These are phyloP conservation scores for Pichia membranifaciens DNA, from an alignment of 805 yeast genomes.

Conservation along the genomic window DNA sequence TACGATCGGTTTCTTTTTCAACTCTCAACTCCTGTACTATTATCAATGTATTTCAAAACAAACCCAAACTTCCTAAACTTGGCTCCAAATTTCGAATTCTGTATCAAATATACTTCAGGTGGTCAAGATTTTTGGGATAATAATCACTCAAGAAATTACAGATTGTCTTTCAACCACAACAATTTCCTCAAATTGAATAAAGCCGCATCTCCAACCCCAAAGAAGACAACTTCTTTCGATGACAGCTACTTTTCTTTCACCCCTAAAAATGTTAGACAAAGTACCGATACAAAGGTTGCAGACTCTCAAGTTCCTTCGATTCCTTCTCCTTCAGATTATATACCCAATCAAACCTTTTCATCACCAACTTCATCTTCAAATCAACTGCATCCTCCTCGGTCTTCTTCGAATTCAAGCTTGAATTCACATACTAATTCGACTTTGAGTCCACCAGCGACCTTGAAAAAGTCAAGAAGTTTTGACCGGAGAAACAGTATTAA, in stretches of 20 bases:
- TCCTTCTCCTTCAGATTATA: not conserved
- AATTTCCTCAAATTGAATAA: not conserved
- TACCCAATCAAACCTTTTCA: not conserved
- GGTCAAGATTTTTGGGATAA: slow-evolving; percentile 73
- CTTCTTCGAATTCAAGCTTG: not conserved
- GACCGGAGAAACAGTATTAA: slow-evolving; percentile 13
- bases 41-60: slow-evolving; percentile 24
- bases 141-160: slow-evolving; percentile 55
- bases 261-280: slow-evolving; percentile 1
- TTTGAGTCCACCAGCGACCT: not conserved
- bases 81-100: slow-evolving; percentile 34
- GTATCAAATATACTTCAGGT: slow-evolving; percentile 49
- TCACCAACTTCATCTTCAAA: not conserved
- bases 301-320: too few relatives aligned
- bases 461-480: slow-evolving; percentile 25
- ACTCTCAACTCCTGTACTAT: slow-evolving; percentile 43
- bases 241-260: slow-evolving; percentile 2
- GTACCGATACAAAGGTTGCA: too few relatives aligned
- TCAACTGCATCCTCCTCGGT: not conserved
- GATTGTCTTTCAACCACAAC: slow-evolving; percentile 32
- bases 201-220: slow-evolving; percentile 4
- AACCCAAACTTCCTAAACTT: slow-evolving; percentile 2
- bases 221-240: not conserved
- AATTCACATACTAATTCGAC: not conserved
- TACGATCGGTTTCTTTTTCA: slow-evolving; percentile 72